Percentiles rank a stretch among this genome's conserved stretches.
These are phyloP conservation scores for Lentinula boryana DNA, from an alignment of 768 basidiomycete genomes.

Conservation along the genomic window DNA sequence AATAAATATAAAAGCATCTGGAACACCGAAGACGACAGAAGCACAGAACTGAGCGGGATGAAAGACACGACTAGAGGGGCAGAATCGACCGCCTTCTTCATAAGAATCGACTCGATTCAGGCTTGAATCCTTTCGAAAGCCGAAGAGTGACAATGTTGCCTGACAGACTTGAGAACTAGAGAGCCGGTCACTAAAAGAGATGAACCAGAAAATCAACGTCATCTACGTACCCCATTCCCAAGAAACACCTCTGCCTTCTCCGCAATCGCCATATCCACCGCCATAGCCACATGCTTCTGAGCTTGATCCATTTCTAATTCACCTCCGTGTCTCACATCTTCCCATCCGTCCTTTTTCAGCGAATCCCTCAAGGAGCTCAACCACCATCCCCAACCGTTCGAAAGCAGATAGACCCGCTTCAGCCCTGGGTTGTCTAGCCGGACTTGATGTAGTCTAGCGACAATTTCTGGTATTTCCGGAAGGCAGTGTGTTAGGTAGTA, in stretches of 20 bases:
- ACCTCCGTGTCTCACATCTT: slow-evolving; percentile 33
- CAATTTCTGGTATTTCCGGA: slow-evolving; percentile 30
- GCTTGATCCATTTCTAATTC: slow-evolving; percentile 22
- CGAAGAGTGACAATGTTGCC: slow-evolving; percentile 34
- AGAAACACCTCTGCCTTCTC: slow-evolving; percentile 21
- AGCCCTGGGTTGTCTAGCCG: slow-evolving; percentile 22
- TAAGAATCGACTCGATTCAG: slow-evolving; percentile 28
- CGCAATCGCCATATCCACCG: slow-evolving; percentile 25
- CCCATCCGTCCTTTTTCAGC: slow-evolving; percentile 37
- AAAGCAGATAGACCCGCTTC: slow-evolving; percentile 41
- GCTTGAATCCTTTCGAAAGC: slow-evolving; percentile 17
- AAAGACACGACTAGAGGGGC: too few relatives aligned
- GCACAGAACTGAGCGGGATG: too few relatives aligned
- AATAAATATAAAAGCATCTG: too few relatives aligned
- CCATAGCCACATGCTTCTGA: slow-evolving; percentile 18
- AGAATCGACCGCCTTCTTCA: slow-evolving; percentile 5
- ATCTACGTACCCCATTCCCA: slow-evolving; percentile 25
- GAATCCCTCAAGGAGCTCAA: slow-evolving; percentile 30
- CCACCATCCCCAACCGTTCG: slow-evolving; percentile 44
- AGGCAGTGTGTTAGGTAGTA: slow-evolving; percentile 36
- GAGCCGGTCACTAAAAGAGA: too few relatives aligned
- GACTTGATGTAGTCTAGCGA: slow-evolving; percentile 14
- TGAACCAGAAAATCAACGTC: background rate
- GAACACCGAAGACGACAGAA: too few relatives aligned
- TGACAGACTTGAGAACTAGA: slow-evolving; percentile 30